These are phyloP conservation scores for Diaporthe vaccinii DNA, from an alignment of 2,329 filamentous ascomycete genomes.

Conservation along the genomic window DNA sequence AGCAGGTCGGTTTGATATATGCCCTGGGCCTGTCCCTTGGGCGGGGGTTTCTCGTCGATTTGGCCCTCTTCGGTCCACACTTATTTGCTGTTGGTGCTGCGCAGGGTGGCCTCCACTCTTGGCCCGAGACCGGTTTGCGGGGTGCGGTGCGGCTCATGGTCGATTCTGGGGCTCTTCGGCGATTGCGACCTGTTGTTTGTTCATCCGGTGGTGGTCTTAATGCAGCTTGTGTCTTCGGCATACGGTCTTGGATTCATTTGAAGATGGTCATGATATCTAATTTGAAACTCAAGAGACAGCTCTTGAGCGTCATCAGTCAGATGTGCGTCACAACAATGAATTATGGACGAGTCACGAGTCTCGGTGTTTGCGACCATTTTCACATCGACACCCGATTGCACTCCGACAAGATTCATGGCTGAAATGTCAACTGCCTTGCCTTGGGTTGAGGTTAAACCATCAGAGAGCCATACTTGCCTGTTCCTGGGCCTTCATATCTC, in stretches of 20 bases:
- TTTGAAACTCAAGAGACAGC: not conserved
- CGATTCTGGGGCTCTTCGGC: constrained; percentile 10
- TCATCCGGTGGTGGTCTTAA: not conserved
- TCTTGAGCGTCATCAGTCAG: not conserved
- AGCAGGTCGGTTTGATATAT: not conserved
- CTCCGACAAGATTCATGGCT: no score
- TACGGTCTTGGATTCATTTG: not conserved
- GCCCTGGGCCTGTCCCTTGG: not conserved
- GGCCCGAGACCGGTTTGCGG: constrained; percentile 13
- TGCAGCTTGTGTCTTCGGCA: not conserved
- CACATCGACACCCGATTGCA: not conserved
- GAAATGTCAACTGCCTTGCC: not conserved
- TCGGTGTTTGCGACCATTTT: not conserved
- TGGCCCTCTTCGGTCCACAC: constrained; percentile 2
- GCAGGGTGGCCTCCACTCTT: not conserved
- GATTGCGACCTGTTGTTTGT: not conserved
- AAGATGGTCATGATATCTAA: not conserved
- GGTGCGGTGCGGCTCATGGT: constrained; percentile 6
- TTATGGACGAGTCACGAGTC: no score
- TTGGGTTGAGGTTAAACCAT: not conserved
- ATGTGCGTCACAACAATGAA: no score
- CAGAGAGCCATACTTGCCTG: not conserved
- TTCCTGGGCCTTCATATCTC: not conserved
- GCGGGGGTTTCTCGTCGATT: constrained; percentile 19
- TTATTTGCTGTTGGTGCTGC: not conserved